Evolutionary conservation across 371 early-diverging fungal genomes (phyloP).

Genomic region (Lichtheimia hyalospora): DNA sequence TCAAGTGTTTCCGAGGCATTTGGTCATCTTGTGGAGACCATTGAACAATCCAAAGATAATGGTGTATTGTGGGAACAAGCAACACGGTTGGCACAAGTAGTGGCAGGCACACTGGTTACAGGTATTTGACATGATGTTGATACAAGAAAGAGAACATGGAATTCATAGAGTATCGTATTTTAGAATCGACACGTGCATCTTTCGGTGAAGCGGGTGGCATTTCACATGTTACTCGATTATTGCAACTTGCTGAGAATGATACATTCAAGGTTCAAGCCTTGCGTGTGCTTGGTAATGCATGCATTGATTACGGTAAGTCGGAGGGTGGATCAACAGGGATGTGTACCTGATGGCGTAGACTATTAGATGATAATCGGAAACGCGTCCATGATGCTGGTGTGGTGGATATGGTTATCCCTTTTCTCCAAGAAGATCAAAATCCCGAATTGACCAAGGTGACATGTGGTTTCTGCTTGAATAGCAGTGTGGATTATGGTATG

Average conservation of each 20-base stretch:
- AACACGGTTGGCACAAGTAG: background rate
- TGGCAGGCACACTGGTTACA: conserved; percentile 6
- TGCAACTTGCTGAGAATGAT: conserved; percentile 22
- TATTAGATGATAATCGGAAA: conserved; percentile 67
- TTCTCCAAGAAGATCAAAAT: conserved; percentile 35
- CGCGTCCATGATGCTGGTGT: conserved; percentile 54
- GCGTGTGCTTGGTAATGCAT: conserved; percentile 75
- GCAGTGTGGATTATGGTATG: conserved; percentile 77
- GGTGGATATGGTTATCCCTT: conserved; percentile 42
- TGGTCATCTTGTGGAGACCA: background rate
- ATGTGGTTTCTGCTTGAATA: conserved; percentile 72
- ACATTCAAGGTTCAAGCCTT: conserved; percentile 60
- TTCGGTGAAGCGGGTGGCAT: conserved; percentile 47
- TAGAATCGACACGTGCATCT: conserved; percentile 48
- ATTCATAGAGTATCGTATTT: no score
- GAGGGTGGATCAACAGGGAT: background rate
- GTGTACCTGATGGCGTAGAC: no score
- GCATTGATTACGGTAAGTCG: conserved; percentile 73
- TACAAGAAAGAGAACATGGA: background rate
- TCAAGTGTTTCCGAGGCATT: background rate
- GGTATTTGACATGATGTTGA: background rate
- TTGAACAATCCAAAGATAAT: background rate
- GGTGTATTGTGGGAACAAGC: background rate
- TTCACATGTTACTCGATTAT: conserved; percentile 27
- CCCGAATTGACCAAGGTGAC: conserved; percentile 53